A percentile compares a stretch with the other conserved stretches of the same genome.
phyloP scores from a whole-genome alignment of 345 rosid species.

The Boechera stricta region DNA sequence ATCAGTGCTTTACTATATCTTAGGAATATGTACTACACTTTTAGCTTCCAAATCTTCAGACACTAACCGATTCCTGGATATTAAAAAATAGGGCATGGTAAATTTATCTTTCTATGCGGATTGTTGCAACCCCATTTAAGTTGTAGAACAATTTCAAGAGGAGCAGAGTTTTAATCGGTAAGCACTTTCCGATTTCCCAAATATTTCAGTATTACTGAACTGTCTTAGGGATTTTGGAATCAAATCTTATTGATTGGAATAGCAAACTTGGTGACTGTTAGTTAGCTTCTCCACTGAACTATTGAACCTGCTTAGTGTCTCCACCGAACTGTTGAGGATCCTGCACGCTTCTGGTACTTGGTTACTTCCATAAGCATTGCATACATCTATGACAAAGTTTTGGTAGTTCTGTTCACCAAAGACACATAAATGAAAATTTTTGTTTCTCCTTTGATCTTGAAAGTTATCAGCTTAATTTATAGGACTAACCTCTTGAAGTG shows the following conservation, averaged over 20 bases:
- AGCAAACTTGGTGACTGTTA: slow-evolving; percentile 39
- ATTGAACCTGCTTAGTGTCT: slow-evolving; percentile 32
- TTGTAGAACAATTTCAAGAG: slow-evolving; percentile 6
- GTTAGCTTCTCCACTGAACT: slow-evolving; percentile 39
- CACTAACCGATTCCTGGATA: neutral
- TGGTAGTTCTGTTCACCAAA: slow-evolving; percentile 55
- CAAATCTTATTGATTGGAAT: slow-evolving; percentile 20
- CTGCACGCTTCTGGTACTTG: slow-evolving; percentile 59
- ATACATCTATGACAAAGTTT: slow-evolving; percentile 56
- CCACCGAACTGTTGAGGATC: slow-evolving; percentile 23
- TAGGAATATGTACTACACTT: neutral
- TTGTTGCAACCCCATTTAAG: slow-evolving; percentile 9
- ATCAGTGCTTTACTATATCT: neutral
- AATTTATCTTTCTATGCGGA: slow-evolving; percentile 13
- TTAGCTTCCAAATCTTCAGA: slow-evolving; percentile 8
- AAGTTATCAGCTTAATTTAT: neutral
- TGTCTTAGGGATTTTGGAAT: slow-evolving; percentile 9
- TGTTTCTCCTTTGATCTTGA: slow-evolving; percentile 13
- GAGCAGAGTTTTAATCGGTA: neutral
- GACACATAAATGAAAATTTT: slow-evolving; percentile 5
- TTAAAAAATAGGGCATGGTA: neutral
- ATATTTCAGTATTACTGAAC: slow-evolving; percentile 4
- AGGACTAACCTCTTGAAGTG: slow-evolving; percentile 55
- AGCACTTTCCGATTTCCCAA: slow-evolving; percentile 12
- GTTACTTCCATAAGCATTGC: slow-evolving; percentile 62